phyloP scores from a whole-genome alignment of 2,329 filamentous ascomycete species.

The Xylaria sp. region DNA sequence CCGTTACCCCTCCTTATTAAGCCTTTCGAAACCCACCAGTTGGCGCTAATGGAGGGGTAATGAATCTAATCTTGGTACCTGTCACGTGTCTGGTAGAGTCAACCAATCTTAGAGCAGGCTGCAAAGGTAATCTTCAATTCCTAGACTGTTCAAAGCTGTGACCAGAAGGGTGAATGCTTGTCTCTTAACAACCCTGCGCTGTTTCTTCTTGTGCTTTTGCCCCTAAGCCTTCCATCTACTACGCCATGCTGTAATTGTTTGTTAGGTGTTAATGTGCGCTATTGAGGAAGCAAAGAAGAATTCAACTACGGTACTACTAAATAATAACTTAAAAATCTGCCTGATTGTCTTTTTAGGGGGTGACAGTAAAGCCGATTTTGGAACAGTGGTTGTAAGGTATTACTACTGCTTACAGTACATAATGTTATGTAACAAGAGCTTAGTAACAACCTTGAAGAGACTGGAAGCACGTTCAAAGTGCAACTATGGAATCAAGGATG shows the following conservation, averaged over 20 bases:
- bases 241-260: neutral
- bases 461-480: neutral
- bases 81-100: slow-evolving; percentile 6
- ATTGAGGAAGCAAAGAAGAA: too few species aligned
- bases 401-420: neutral
- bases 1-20: slow-evolving; percentile 28
- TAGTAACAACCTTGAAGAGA: neutral
- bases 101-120: neutral
- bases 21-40: neutral
- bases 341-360: too few species aligned
- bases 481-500: neutral
- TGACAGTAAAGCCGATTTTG: too few species aligned
- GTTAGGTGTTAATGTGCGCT: neutral
- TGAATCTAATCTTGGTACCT: neutral
- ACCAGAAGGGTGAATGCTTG: too few species aligned
- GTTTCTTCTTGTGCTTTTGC: too few species aligned
- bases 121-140: too few species aligned
- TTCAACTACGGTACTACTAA: too few species aligned
- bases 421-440: neutral
- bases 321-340: too few species aligned
- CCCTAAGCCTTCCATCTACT: too few species aligned
- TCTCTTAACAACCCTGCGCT: too few species aligned
- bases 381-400: neutral
- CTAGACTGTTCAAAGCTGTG: too few species aligned
- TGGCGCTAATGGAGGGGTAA: slow-evolving; percentile 30